Base-by-base conservation (phyloP, 108 stramenopile genomes). In the Pseudonitzschia multiseries region DNA sequence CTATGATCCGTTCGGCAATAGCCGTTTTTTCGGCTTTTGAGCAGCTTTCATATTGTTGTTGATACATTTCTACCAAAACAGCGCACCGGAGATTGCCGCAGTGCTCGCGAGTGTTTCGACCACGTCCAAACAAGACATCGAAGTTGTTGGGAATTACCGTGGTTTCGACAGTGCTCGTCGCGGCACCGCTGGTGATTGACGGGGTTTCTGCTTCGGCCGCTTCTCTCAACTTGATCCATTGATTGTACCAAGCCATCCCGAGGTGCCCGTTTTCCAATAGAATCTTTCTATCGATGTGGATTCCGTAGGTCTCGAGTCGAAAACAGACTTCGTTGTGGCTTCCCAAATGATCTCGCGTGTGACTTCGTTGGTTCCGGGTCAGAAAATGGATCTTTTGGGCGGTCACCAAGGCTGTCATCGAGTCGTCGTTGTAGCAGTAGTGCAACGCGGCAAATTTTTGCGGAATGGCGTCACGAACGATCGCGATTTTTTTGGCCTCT, bases 121-220 rank as follows among this genome's bases (percentile, higher is more conserved):
- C 67, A 2, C 78, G 66, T 12, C 78, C 78, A 64, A 79, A 79
- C 24, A 79, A 66, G 21, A 79, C 78, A 52, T 79, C 78, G 42
- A 79, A 79, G 2, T 71, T 61, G 17, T 40, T 59, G 0, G 78
- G 78, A 14, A 73, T 24, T 8, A 64, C 29, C 28, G 51, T 33
- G 42, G 31, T 36, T 13, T 24, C 64, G 36, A 65, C 20, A 21
- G 27, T 59, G 24, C 29, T 59, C 26, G 24, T 59, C 15, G 57
- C 29, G 9, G 15, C 6, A n/a, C 57, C 29, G 29, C 27, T 59
- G 29, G n/a, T 15, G 24, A 42, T 52, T 18, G 46, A 2, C 46
- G 1, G 17, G 8, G 12, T 14, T 48, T 48, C 46, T 10, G 57
- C 48, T 33, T 71, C 70, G 52, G 66, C 65, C 14, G 28, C 31